Base-by-base conservation (phyloP, 148 eudicot genomes). In the Cornus controversa region DNA sequence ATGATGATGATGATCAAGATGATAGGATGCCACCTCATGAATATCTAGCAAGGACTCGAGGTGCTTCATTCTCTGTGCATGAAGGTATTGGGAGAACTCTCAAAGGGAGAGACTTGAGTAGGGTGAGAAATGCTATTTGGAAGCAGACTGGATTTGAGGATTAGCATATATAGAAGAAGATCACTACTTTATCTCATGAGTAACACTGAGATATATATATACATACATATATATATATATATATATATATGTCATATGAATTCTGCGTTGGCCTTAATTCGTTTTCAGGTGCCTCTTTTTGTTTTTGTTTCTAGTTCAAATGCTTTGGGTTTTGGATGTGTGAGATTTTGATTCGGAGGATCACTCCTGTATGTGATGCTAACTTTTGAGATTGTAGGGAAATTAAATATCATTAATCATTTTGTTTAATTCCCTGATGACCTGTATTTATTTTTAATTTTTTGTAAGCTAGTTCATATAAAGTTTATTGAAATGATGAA, bases 81-180 rank as follows among this genome's bases (percentile, higher is more conserved):
- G 94, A 92, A 86, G 93, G 93, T 2, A 42, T 84, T 5, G 96
- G 93, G 60, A 85, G 96, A 79, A 92, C 93, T 25, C 77, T 90
- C 24, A 92, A 90, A 57, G 94, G 97, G 24, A 84, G 93, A 47
- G 97, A 92, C 72, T 75, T 92, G 85, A 90, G 91, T 70, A 75
- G 88, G 79, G 92, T 92, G 14, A 86, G 97, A 62, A 86, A 92
- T 82, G 97, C 94, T 0, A 86, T 92, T 84, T 92, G 89, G 92
- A 89, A 87, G 80, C 86, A 89, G 57, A 92, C 84, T 72, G 97
- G 97, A 5, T 92, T 92, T 85, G 91, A 89, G 67, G 92, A 90
- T 82, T 92, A 79, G 70, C 18, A 22, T 5, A 20, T 5, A 16
- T 18, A 13, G 10, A 42, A 63, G n/a, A 31, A 11, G 10, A 73